Evolutionary conservation across 2,329 filamentous ascomycete species (phyloP).

Genomic region (Pochonia chlamydosporia): DNA sequence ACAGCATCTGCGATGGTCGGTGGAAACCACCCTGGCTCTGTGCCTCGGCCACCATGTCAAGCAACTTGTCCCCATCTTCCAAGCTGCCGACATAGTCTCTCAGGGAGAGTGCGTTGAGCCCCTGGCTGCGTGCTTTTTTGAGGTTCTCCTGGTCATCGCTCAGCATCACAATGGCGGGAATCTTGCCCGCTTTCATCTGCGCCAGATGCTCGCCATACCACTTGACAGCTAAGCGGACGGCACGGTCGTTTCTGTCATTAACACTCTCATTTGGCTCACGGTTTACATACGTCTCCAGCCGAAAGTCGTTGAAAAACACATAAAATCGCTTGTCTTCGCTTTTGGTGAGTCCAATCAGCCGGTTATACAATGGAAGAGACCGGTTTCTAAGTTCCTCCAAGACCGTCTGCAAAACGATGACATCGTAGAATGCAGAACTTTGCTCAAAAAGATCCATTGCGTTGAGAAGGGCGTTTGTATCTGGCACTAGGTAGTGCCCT

Average conservation of each 20-base stretch:
- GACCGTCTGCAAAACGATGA: slow-evolving; percentile 93
- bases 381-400: slow-evolving; percentile 93
- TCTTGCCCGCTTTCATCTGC: slow-evolving; percentile 51
- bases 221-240: slow-evolving; percentile 75
- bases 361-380: slow-evolving; percentile 91
- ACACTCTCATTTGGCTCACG: slow-evolving; percentile 76
- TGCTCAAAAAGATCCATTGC: slow-evolving; percentile 98
- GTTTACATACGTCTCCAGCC: slow-evolving; percentile 80
- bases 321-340: slow-evolving; percentile 97
- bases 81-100: slow-evolving; percentile 77
- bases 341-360: slow-evolving; percentile 82
- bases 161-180: slow-evolving; percentile 83
- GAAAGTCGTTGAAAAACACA: slow-evolving; percentile 98
- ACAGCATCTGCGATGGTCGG: slow-evolving; percentile 65
- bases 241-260: slow-evolving; percentile 94
- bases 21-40: slow-evolving; percentile 61
- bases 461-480: slow-evolving; percentile 92
- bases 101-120: slow-evolving; percentile 62
- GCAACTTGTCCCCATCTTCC: slow-evolving; percentile 74
- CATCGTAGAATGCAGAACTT: slow-evolving; percentile 86
- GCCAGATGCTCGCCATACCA: slow-evolving; percentile 87
- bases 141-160: slow-evolving; percentile 89
- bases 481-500: slow-evolving; percentile 91
- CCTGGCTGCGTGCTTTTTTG: slow-evolving; percentile 71
- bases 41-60: slow-evolving; percentile 88